A percentile compares a stretch with the other conserved stretches of the same genome.
Evolutionary conservation across 306 rosid genomes (phyloP).

Genomic region (Lathyrus aphaca): DNA sequence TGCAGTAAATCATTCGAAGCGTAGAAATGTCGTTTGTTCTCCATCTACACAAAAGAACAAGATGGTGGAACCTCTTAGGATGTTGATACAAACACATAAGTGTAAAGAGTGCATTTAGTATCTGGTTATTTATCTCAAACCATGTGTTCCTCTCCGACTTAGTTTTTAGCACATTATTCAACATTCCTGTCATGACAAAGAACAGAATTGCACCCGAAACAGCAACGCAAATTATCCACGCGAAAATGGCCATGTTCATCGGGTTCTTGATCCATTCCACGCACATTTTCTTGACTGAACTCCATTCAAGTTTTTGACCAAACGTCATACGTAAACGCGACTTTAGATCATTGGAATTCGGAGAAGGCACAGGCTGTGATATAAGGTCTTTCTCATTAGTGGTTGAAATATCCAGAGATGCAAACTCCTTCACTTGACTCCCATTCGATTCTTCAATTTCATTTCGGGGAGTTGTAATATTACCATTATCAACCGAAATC

Average conservation of each 20-base stretch:
- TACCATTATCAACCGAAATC: slow-evolving; percentile 55
- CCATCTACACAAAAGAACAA: slow-evolving; percentile 84
- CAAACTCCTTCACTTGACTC: slow-evolving; percentile 46
- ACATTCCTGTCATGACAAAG: slow-evolving; percentile 95
- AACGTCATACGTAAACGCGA: slow-evolving; percentile 59
- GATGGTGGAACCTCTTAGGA: slow-evolving; percentile 79
- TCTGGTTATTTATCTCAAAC: slow-evolving; percentile 96
- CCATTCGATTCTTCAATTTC: slow-evolving; percentile 59
- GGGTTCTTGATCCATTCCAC: slow-evolving; percentile 77
- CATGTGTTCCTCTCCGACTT: slow-evolving; percentile 74
- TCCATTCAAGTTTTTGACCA: slow-evolving; percentile 67
- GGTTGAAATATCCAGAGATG: slow-evolving; percentile 48
- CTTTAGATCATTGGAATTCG: slow-evolving; percentile 49
- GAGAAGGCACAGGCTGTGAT: slow-evolving; percentile 64
- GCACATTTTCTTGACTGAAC: slow-evolving; percentile 56
- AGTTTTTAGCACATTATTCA: slow-evolving; percentile 59
- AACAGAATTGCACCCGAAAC: slow-evolving; percentile 90
- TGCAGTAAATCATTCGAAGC: slow-evolving; percentile 76
- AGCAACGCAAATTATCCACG: slow-evolving; percentile 74
- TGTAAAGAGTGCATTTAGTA: slow-evolving; percentile 88
- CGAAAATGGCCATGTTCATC: slow-evolving; percentile 83
- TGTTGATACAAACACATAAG: slow-evolving; percentile 93
- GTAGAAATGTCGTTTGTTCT: slow-evolving; percentile 61
- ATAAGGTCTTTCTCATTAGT: slow-evolving; percentile 63
- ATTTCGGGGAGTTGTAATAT: slow-evolving; percentile 42